phyloP scores from a whole-genome alignment of 2,329 filamentous ascomycete species.

The Monosporascus sp. region DNA sequence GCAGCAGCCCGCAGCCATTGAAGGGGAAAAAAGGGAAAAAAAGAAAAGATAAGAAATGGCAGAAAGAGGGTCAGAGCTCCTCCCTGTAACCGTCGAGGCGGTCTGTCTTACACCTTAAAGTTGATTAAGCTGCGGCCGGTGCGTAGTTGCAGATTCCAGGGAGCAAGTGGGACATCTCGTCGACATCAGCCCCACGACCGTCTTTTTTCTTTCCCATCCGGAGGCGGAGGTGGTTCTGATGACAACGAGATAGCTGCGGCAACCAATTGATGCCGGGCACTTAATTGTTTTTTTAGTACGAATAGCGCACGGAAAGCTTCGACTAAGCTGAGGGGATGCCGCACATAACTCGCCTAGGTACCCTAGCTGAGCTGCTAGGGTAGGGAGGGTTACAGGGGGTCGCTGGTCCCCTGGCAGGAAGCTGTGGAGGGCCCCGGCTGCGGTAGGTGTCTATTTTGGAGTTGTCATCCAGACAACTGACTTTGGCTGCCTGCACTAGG shows the following conservation, averaged over 20 bases:
- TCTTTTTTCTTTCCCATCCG: neutral
- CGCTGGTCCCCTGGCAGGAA: too few species aligned
- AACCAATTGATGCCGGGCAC: neutral
- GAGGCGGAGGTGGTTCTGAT: neutral
- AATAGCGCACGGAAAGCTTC: neutral
- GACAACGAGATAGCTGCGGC: neutral
- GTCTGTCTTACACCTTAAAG: neutral
- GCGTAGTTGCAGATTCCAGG: neutral
- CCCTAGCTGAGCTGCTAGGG: too few species aligned
- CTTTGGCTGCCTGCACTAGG: too few species aligned
- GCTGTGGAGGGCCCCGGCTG: too few species aligned
- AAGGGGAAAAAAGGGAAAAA: too few species aligned
- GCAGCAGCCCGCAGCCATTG: too few species aligned
- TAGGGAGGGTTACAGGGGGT: too few species aligned
- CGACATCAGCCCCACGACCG: neutral
- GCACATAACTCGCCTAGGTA: too few species aligned
- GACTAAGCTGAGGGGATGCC: neutral
- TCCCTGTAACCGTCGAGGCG: neutral
- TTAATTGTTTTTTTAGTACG: neutral
- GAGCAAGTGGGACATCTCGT: neutral
- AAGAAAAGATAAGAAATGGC: too few species aligned
- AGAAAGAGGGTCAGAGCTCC: too few species aligned
- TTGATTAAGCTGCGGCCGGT: neutral
- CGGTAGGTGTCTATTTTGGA: too few species aligned
- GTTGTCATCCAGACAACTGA: too few species aligned